Conservation (phyloP, 495 filamentous ascomycete genomes). For the Aspergillus bertholletiae region DNA sequence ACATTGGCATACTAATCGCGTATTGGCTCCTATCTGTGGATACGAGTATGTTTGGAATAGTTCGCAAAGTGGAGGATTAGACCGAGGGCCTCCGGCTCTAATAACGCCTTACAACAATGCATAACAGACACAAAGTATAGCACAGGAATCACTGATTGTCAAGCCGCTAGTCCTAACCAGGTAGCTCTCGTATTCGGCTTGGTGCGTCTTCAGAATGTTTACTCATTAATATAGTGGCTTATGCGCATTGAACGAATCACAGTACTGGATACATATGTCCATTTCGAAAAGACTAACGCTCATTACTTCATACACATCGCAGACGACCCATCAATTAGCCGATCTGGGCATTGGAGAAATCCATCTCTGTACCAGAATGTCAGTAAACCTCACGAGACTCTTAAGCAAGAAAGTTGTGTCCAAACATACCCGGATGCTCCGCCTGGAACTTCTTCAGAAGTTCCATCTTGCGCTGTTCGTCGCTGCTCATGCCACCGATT, state of each 20-base stretch:
- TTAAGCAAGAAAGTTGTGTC: constrained; percentile 37
- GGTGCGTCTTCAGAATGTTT: too few relatives aligned
- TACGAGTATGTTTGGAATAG: too few relatives aligned
- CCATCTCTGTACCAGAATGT: constrained; percentile 37
- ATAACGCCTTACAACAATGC: too few relatives aligned
- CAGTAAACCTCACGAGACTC: constrained; percentile 6
- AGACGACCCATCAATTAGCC: constrained; percentile 17
- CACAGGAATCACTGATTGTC: not conserved
- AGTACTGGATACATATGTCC: too few relatives aligned
- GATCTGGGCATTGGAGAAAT: constrained; percentile 47
- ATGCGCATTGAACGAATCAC: not conserved
- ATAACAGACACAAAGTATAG: too few relatives aligned
- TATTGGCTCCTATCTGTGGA: too few relatives aligned
- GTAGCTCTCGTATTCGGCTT: constrained; percentile 12
- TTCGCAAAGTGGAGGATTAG: too few relatives aligned
- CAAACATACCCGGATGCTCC: constrained; percentile 78
- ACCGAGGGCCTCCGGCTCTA: too few relatives aligned
- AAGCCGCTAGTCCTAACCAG: constrained; percentile 3
- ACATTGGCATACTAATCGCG: too few relatives aligned
- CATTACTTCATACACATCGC: constrained; percentile 27
- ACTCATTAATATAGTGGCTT: too few relatives aligned
- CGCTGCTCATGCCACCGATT: constrained; percentile 77
- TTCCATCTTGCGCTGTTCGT: constrained; percentile 90
- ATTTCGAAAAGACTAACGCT: not conserved
- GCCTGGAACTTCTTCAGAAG: constrained; percentile 88